Conservation (phyloP, 768 basidiomycete species). For the Boletales sp. region DNA sequence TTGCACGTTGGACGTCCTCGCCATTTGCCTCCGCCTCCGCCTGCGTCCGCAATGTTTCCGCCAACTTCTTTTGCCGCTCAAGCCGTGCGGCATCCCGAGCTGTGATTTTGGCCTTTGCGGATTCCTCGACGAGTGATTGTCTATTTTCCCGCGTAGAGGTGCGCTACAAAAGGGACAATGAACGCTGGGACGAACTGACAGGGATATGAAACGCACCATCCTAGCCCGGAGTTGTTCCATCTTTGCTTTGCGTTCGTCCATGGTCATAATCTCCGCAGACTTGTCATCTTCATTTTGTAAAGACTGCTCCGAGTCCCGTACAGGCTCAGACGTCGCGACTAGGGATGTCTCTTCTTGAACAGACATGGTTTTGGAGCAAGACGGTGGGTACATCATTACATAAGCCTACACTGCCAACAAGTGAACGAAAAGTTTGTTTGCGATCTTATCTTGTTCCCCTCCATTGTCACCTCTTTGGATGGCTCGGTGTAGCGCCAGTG, state of each 20-base stretch:
- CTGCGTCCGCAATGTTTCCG: conserved; percentile 80
- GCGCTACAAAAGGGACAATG: conserved; percentile 42
- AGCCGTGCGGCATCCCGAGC: conserved; percentile 79
- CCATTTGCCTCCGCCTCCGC: conserved; percentile 87
- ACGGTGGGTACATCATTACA: conserved; percentile 1
- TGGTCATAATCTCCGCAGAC: conserved; percentile 32
- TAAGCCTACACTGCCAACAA: conserved; percentile 1
- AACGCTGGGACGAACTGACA: not conserved
- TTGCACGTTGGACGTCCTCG: conserved; percentile 94
- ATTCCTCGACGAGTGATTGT: conserved; percentile 80
- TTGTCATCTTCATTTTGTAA: conserved; percentile 16
- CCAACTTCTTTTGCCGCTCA: conserved; percentile 87
- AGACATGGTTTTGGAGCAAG: conserved; percentile 11
- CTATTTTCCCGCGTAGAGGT: conserved; percentile 81
- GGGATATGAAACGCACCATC: conserved; percentile 51
- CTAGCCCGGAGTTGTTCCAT: conserved; percentile 70
- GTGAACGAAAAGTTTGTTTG: too few species aligned
- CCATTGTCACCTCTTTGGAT: too few species aligned
- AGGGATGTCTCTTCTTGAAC: conserved; percentile 1
- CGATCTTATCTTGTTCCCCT: too few species aligned
- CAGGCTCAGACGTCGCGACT: not conserved
- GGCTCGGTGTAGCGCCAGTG: too few species aligned
- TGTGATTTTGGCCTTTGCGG: conserved; percentile 69
- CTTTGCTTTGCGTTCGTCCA: conserved; percentile 77
- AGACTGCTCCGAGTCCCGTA: conserved; percentile 22